Evolutionary conservation across 345 rosid genomes (phyloP).

Genomic region (Linum usitatissimum): DNA sequence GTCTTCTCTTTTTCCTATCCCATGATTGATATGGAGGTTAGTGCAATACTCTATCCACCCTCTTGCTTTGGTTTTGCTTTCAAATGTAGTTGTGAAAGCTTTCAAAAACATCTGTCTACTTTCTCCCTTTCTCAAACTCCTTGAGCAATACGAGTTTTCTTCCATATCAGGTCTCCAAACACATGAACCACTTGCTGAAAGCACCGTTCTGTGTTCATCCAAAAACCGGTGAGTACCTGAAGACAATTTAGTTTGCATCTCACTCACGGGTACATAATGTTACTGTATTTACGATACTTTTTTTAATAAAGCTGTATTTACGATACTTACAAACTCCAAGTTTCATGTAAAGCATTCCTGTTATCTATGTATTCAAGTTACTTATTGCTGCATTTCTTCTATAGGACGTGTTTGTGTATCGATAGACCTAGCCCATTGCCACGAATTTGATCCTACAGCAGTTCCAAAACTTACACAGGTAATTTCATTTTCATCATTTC

Average conservation of each 20-base stretch:
- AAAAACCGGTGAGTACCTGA: conserved; percentile 51
- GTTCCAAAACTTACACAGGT: conserved; percentile 75
- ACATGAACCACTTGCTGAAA: conserved; percentile 94
- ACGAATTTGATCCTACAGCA: conserved; percentile 75
- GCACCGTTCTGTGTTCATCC: conserved; percentile 97
- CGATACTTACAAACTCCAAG: too few relatives aligned
- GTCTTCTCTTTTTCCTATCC: conserved; percentile 76
- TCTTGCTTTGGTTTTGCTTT: too few relatives aligned
- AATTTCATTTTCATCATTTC: too few relatives aligned
- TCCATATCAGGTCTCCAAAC: conserved; percentile 65
- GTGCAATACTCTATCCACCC: too few relatives aligned
- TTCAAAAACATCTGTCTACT: too few relatives aligned
- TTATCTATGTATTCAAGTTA: not conserved
- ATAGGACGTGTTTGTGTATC: conserved; percentile 86
- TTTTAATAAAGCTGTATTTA: too few relatives aligned
- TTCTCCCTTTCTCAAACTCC: not conserved
- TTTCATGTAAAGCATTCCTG: not conserved
- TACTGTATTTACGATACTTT: too few relatives aligned
- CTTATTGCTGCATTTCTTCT: too few relatives aligned
- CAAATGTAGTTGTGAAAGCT: too few relatives aligned
- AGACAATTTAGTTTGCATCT: not conserved
- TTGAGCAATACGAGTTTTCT: conserved; percentile 11
- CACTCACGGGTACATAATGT: not conserved
- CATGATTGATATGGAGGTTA: conserved; percentile 91
- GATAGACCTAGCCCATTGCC: conserved; percentile 65